phyloP scores from a whole-genome alignment of 495 filamentous ascomycete genomes.

The Penicillium soppii region DNA sequence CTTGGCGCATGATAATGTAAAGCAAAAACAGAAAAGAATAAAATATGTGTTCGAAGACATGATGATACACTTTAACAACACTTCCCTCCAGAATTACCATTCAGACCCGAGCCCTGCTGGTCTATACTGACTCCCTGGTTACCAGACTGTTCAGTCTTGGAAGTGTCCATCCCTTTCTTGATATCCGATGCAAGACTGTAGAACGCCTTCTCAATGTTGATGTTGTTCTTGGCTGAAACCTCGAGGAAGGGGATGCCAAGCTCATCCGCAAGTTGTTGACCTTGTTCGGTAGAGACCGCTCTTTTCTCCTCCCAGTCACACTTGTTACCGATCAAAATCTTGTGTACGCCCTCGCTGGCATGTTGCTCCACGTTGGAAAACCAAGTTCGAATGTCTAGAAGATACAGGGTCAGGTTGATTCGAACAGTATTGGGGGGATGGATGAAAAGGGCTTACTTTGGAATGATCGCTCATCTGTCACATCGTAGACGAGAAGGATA shows the following conservation, averaged over 20 bases:
- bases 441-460: slow-evolving; percentile 69
- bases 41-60: slow-evolving; percentile 6
- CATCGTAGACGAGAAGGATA: slow-evolving; percentile 96
- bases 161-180: slow-evolving; percentile 80
- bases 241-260: slow-evolving; percentile 98
- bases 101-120: slow-evolving; percentile 57
- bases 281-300: slow-evolving; percentile 86
- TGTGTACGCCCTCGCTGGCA: slow-evolving; percentile 98
- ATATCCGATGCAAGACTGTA: slow-evolving; percentile 94
- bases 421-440: not conserved
- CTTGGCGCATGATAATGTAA: slow-evolving; percentile 22
- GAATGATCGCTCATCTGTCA: slow-evolving; percentile 95
- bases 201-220: slow-evolving; percentile 99
- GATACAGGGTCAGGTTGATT: not conserved
- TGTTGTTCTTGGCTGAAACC: slow-evolving; percentile 97
- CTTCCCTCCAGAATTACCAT: slow-evolving; percentile 66
- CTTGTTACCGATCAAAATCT: slow-evolving; percentile 99
- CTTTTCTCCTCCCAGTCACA: slow-evolving; percentile 99
- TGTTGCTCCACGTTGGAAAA: slow-evolving; percentile 99
- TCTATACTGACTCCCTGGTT: slow-evolving; percentile 70
- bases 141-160: slow-evolving; percentile 70
- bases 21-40: slow-evolving; percentile 8
- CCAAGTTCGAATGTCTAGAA: slow-evolving; percentile 93
- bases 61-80: slow-evolving; percentile 67
- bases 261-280: slow-evolving; percentile 91